Conservation (phyloP, 306 rosid genomes). For the Ochetophila trinervis region DNA sequence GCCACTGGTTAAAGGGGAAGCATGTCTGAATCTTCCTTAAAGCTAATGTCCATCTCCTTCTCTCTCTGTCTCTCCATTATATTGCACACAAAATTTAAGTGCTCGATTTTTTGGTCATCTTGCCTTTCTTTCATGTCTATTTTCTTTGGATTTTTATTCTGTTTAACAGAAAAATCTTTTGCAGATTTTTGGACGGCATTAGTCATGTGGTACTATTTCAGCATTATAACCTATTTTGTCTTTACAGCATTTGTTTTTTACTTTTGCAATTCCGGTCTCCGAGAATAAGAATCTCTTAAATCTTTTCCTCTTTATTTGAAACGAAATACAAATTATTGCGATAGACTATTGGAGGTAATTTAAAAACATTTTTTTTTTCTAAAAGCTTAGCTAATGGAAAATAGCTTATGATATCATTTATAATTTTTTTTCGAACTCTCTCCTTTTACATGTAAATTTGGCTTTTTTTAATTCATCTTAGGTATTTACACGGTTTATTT, state of each 20-base stretch:
- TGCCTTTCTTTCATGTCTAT: constrained; percentile 13
- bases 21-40: constrained; percentile 26
- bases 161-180: not conserved
- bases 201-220: constrained; percentile 2
- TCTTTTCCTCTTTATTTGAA: not conserved
- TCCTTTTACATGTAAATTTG: too few species aligned
- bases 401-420: too few species aligned
- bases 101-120: constrained; percentile 14
- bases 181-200: constrained; percentile 21
- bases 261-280: constrained; percentile 10
- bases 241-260: constrained; percentile 18
- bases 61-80: not conserved
- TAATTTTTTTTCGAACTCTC: too few species aligned
- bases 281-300: constrained; percentile 31
- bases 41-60: not conserved
- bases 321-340: too few species aligned
- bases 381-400: too few species aligned
- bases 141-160: constrained; percentile 4
- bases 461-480: too few species aligned
- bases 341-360: too few species aligned
- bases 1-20: constrained; percentile 7
- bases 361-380: too few species aligned
- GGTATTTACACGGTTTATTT: too few species aligned
- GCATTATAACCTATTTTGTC: constrained; percentile 23
- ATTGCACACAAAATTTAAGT: constrained; percentile 3